phyloP scores from a whole-genome alignment of 1,139 yeast genomes.

The Candida sp. region DNA sequence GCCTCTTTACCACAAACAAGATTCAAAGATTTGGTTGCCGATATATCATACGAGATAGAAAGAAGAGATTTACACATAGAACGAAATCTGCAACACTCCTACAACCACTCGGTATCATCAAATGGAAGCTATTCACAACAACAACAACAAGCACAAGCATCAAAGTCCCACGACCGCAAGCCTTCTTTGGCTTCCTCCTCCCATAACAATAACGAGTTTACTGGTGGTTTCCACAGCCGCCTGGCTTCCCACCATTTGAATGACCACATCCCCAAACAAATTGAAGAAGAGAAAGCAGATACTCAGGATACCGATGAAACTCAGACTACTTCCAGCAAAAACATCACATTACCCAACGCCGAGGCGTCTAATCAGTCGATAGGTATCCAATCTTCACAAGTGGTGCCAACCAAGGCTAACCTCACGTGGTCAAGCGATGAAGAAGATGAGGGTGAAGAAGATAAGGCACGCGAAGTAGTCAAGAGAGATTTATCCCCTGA shows the following conservation, averaged over 20 bases:
- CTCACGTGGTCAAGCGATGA: slow-evolving; percentile 87
- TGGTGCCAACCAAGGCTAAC: slow-evolving; percentile 78
- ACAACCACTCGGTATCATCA: slow-evolving; percentile 9
- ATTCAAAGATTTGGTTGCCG: slow-evolving; percentile 90
- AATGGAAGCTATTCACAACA: slow-evolving; percentile 3
- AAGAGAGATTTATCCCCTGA: neutral
- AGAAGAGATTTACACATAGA: slow-evolving; percentile 62
- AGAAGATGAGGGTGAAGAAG: slow-evolving; percentile 36
- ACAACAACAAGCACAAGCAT: neutral
- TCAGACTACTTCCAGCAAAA: slow-evolving; percentile 15
- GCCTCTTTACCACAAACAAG: slow-evolving; percentile 83
- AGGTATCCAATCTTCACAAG: slow-evolving; percentile 61
- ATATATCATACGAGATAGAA: slow-evolving; percentile 85
- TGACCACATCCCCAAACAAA: slow-evolving; percentile 6
- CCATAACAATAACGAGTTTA: slow-evolving; percentile 1
- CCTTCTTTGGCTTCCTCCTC: slow-evolving; percentile 10
- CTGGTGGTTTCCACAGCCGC: slow-evolving; percentile 13
- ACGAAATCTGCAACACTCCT: slow-evolving; percentile 5
- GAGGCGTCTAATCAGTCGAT: slow-evolving; percentile 26
- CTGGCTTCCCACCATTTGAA: slow-evolving; percentile 11
- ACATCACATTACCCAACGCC: slow-evolving; percentile 24
- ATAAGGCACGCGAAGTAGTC: slow-evolving; percentile 7
- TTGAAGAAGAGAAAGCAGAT: slow-evolving; percentile 7
- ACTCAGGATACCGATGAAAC: slow-evolving; percentile 9
- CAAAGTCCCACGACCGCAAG: slow-evolving; percentile 10